Percentiles rank a stretch among this genome's conserved stretches.
Evolutionary conservation across 2,329 filamentous ascomycete genomes (phyloP).

Genomic region (Orbilia oligospora): DNA sequence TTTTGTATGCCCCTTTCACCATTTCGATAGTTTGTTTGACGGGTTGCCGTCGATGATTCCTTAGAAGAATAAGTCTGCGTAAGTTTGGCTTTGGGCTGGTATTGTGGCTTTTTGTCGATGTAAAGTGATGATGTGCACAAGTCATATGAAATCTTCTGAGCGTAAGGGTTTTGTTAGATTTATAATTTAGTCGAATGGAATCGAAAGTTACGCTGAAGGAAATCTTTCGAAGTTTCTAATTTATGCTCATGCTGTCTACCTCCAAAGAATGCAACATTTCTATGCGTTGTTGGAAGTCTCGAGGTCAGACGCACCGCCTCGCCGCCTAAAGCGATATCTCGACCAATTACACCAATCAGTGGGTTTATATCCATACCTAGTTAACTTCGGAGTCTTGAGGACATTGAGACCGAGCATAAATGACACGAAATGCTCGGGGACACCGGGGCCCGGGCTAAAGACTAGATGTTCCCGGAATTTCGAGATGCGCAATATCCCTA

Average conservation of each 20-base stretch:
- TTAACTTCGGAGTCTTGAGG: no score
- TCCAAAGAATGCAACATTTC: background rate
- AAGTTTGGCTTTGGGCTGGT: background rate
- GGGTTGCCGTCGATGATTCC: background rate
- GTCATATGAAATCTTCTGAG: background rate
- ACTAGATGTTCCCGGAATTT: no score
- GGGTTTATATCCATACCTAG: no score
- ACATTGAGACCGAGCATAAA: no score
- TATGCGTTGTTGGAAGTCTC: background rate
- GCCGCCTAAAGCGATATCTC: no score
- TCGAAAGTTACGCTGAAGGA: background rate
- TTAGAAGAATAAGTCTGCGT: background rate
- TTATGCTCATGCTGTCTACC: slow-evolving; percentile 1
- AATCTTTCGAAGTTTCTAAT: background rate
- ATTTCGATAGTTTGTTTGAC: slow-evolving; percentile 6
- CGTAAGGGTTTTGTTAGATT: background rate
- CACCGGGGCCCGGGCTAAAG: no score
- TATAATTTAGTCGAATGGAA: background rate
- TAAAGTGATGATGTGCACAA: slow-evolving; percentile 1
- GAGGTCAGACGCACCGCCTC: background rate
- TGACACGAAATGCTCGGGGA: no score
- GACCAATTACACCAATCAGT: no score
- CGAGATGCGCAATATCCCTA: no score
- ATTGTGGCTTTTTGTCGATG: background rate
- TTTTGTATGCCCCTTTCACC: slow-evolving; percentile 23